Evolutionary conservation across 495 filamentous ascomycete species (phyloP), one percentile per base, ranked within the genome.

Genomic region (Penicillium angulare): DNA sequence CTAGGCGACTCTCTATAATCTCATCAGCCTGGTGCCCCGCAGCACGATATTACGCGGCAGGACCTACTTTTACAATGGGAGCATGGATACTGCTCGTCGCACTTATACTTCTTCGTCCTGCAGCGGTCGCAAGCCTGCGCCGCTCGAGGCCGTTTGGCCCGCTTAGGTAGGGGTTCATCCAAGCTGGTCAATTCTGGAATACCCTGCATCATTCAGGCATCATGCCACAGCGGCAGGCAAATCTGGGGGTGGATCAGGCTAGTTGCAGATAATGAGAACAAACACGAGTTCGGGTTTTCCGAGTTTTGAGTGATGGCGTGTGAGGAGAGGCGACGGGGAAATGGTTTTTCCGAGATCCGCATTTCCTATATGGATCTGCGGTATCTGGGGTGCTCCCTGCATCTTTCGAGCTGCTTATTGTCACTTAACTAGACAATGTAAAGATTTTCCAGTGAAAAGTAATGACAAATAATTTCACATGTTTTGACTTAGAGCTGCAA

Each of bases 51-150:
- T 17, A 15, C 7, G n/a, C n/a, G 9, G 31, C 1, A 12, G 1
- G 24, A 40, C 50, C n/a, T 49, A 74, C 70, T 74, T 58, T 64
- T 72, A 53, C 70, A 74, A 43, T 72, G 67, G 7, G 64, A 56
- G 44, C 68, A 72, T 3, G 71, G 71, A 57, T 69, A 74, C 16
- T 60, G 59, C 53, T 74, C 71, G 35, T 74, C 67, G 56, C 71
- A 74, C 57, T 74, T 74, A 49, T 74, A 74, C 52, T 74, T 74
- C 58, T 74, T 74, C 40, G 60, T 39, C 49, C 71, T 61, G 52
- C 71, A 74, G 16, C 71, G 58, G 29, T 74, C 71, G 57, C 71
- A 74, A 6, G 71, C 71, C 41, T 68, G 67, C 16, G 68, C 65
- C 27, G 71, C 71, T 15, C 71, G 71, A 22, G 70, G 66, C 43